Evolutionary conservation across 306 rosid species (phyloP).

Genomic region (Medicago truncatula): DNA sequence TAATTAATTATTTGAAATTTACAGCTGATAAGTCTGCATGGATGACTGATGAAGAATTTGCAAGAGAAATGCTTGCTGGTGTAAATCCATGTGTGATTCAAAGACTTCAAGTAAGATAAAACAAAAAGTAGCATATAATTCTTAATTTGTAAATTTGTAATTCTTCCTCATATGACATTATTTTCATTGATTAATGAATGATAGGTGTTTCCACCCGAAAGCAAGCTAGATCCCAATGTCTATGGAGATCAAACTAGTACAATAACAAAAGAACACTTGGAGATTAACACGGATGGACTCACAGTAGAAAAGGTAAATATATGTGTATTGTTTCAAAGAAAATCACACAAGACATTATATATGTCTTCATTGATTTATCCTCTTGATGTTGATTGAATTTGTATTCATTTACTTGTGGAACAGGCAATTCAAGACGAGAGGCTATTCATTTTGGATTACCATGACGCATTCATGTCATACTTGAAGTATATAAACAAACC

Average conservation of each 20-base stretch:
- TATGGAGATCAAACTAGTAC: constrained; percentile 65
- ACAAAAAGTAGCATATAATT: background rate
- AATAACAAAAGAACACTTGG: constrained; percentile 51
- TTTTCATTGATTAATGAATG: constrained; percentile 5
- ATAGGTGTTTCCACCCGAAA: constrained; percentile 69
- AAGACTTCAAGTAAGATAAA: background rate
- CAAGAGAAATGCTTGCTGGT: constrained; percentile 21
- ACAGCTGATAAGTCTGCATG: constrained; percentile 8
- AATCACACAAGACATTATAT: background rate
- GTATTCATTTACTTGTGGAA: background rate
- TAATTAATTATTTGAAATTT: background rate
- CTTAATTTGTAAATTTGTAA: background rate
- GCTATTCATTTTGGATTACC: constrained; percentile 8
- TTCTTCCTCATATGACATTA: background rate
- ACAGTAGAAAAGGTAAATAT: constrained; percentile 49
- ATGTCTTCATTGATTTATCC: no score
- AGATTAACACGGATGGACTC: constrained; percentile 51
- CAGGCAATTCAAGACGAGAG: constrained; percentile 14
- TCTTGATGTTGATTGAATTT: background rate
- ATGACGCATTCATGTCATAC: constrained; percentile 8
- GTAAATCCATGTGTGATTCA: constrained; percentile 21
- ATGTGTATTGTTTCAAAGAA: background rate
- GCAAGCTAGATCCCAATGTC: constrained; percentile 53
- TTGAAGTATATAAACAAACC: constrained; percentile 13
- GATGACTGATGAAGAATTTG: constrained; percentile 14